Base-by-base conservation (phyloP, 1,284 basidiomycete species). In the Wallemia ichthyophaga region DNA sequence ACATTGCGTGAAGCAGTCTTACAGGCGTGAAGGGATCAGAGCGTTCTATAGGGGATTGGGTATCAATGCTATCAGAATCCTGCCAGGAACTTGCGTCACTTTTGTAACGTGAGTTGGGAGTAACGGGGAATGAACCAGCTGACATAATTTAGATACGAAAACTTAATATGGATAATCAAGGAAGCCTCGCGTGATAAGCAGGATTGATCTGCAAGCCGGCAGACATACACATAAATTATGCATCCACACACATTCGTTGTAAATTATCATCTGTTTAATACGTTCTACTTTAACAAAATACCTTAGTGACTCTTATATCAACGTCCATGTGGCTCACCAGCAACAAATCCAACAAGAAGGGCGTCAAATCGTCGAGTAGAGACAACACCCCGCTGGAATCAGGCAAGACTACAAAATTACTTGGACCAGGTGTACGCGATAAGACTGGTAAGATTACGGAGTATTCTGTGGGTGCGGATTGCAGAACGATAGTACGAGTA, bases 31-130 rank as follows among this genome's bases (percentile, higher is more conserved):
- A 68, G 92, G 92, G 0, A 85, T 87, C 81, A 76, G 81, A 62
- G 92, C 92, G 1, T 87, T 98, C 69, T 99, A 99, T 72, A 81
- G 89, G 57, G 92, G 92, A 32, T 33, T 70, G 60, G 63, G 63
- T 26, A 64, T 67, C 55, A 70, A 69, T 61, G 60, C 66, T 25
- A 63, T 70, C 19, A 61, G 69, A 54, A 67, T 70, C 33, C 57
- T 70, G 13, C 69, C 69, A 0, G 67, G 68, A 1, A 70, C 69
- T 1, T 70, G 69, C 60, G 68, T 69, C 27, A 69, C 68, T 2
- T 70, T 70, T 62, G 68, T 70, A 7, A 67, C 67, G 32, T 70
- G 69, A 60, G 69, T 56, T 7, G 55, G 19, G 13, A 48, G 11
- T 11, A 48, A 15, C 13, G n/a, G 37, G n/a, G 37, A 48, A 48